phyloP scores from a whole-genome alignment of 768 basidiomycete genomes.

The Antrodiella citrinella region DNA sequence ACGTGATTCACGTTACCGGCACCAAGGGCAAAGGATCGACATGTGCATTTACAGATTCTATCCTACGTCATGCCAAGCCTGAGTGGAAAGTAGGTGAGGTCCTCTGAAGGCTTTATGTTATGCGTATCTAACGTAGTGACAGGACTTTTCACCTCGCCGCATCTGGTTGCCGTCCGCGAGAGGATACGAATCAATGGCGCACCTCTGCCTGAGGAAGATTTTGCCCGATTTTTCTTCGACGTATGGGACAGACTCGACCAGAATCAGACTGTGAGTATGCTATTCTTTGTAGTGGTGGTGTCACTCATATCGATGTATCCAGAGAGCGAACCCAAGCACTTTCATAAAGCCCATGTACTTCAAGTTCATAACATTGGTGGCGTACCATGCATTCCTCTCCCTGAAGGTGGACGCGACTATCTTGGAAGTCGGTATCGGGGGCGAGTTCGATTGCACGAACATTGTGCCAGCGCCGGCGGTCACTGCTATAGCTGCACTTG shows the following conservation, averaged over 20 bases:
- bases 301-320: slow-evolving; percentile 3
- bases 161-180: slow-evolving; percentile 92
- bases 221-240: slow-evolving; percentile 90
- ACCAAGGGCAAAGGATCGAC: slow-evolving; percentile 99
- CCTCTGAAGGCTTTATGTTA: too few relatives aligned
- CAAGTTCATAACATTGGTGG: slow-evolving; percentile 85
- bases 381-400: slow-evolving; percentile 82
- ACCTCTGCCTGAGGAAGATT: slow-evolving; percentile 82
- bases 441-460: slow-evolving; percentile 91
- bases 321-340: slow-evolving; percentile 45
- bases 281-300: not conserved
- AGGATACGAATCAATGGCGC: slow-evolving; percentile 88
- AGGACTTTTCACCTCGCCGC: slow-evolving; percentile 97
- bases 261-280: slow-evolving; percentile 48
- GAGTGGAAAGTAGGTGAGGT: slow-evolving; percentile 75
- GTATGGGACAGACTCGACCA: slow-evolving; percentile 81
- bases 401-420: slow-evolving; percentile 84
- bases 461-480: slow-evolving; percentile 87
- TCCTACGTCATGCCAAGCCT: slow-evolving; percentile 69
- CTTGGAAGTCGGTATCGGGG: slow-evolving; percentile 95
- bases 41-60: slow-evolving; percentile 84
- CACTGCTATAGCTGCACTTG: slow-evolving; percentile 84
- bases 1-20: slow-evolving; percentile 94
- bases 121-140: slow-evolving; percentile 1
- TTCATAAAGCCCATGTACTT: slow-evolving; percentile 87